phyloP scores from a whole-genome alignment of 495 filamentous ascomycete genomes.

The Penicillium riverlandense region DNA sequence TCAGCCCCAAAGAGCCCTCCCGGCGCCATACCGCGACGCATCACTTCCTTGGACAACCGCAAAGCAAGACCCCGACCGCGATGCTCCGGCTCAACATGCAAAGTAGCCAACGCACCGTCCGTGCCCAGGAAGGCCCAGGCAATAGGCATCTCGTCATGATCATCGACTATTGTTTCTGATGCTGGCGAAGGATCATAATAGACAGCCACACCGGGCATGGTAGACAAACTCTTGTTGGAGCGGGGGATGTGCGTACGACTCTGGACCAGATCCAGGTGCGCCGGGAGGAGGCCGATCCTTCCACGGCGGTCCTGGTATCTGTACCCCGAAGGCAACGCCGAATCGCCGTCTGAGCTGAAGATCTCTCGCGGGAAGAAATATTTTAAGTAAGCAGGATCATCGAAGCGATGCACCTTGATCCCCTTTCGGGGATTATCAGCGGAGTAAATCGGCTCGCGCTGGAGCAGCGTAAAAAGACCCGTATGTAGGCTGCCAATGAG shows the following conservation, averaged over 20 bases:
- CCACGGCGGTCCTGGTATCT: constrained; percentile 20
- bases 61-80: constrained; percentile 37
- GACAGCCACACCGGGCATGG: constrained; percentile 26
- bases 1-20: constrained; percentile 14
- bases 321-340: constrained; percentile 22
- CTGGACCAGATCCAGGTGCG: constrained; percentile 30
- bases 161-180: not conserved
- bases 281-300: constrained; percentile 11
- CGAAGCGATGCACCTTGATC: constrained; percentile 26
- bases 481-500: constrained; percentile 30
- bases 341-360: constrained; percentile 7
- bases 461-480: constrained; percentile 18
- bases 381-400: constrained; percentile 27
- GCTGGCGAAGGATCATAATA: constrained; percentile 12
- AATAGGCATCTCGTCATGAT: constrained; percentile 24
- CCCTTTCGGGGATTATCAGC: constrained; percentile 5
- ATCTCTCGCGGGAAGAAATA: constrained; percentile 18
- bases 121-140: constrained; percentile 38
- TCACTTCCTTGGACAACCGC: constrained; percentile 27
- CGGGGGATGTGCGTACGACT: constrained; percentile 34
- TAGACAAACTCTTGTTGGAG: constrained; percentile 19
- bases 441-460: constrained; percentile 6
- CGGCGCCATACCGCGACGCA: constrained; percentile 20
- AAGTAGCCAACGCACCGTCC: constrained; percentile 39
- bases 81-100: constrained; percentile 45